phyloP scores from a whole-genome alignment of 305 asterid genomes.

The Fraxinus ornus region DNA sequence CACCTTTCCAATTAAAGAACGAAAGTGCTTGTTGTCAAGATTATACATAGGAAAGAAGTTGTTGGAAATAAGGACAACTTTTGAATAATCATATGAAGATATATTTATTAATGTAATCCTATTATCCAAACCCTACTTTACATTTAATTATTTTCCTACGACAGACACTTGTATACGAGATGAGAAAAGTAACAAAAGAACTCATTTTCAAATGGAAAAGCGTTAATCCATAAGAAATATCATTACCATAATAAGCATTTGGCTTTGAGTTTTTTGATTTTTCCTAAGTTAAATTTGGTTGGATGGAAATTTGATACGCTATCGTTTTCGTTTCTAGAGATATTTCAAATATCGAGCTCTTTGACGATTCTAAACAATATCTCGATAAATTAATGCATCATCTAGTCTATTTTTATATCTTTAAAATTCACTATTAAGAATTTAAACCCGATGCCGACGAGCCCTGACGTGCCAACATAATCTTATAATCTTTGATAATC shows the following conservation, averaged over 20 bases:
- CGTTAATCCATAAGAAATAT: background rate
- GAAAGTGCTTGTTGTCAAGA: background rate
- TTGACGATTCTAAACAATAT: background rate
- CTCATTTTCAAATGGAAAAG: background rate
- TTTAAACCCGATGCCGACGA: background rate
- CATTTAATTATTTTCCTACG: background rate
- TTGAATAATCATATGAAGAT: background rate
- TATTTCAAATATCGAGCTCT: background rate
- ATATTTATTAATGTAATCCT: background rate
- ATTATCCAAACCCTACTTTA: background rate
- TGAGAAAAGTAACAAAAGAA: background rate
- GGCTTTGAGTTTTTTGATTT: background rate
- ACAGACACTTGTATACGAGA: background rate
- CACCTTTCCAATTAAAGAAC: background rate
- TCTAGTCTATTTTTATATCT: too few species aligned
- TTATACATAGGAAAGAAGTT: background rate
- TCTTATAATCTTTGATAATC: background rate
- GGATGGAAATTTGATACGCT: background rate
- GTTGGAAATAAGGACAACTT: background rate
- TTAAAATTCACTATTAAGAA: background rate
- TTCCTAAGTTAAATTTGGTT: background rate
- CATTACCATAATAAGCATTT: background rate
- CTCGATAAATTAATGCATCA: too few species aligned
- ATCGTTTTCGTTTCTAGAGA: background rate
- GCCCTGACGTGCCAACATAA: background rate